A percentile compares a stretch with the other conserved stretches of the same genome.
Conservation (phyloP, 257 asterid species). For the Lycium ferocissimum region DNA sequence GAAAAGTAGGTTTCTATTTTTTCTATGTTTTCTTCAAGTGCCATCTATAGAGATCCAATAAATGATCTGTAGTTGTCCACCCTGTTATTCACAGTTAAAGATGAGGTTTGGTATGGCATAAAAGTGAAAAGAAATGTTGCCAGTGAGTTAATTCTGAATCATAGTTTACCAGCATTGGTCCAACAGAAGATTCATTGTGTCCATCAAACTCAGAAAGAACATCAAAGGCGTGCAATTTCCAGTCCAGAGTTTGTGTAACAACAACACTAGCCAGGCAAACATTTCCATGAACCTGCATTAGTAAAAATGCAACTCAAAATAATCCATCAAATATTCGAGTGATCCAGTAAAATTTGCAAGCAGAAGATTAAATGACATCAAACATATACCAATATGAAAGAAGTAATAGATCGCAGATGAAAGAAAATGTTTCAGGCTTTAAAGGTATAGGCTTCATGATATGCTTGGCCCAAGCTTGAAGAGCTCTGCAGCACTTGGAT, state of each 20-base stretch:
- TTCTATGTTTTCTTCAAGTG: not conserved
- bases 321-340: constrained; percentile 18
- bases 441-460: constrained; percentile 15
- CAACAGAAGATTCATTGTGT: constrained; percentile 75
- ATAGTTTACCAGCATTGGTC: constrained; percentile 89
- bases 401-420: not conserved
- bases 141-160: constrained; percentile 30
- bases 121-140: constrained; percentile 12
- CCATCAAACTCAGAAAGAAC: constrained; percentile 97
- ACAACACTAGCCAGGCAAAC: constrained; percentile 98
- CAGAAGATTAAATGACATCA: constrained; percentile 19
- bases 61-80: not conserved
- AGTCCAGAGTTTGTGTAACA: constrained; percentile 95
- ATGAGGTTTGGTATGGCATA: constrained; percentile 10
- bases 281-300: constrained; percentile 94
- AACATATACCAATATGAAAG: not conserved
- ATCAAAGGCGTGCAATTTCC: constrained; percentile 98
- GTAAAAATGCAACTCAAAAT: constrained; percentile 31
- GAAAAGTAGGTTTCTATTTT: not conserved
- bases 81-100: not conserved
- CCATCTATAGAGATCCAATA: not conserved
- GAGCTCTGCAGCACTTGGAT: not conserved
- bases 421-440: constrained; percentile 18
- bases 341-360: constrained; percentile 8
- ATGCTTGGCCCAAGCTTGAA: constrained; percentile 13